Evolutionary conservation across 768 basidiomycete species (phyloP).

Genomic region (Pleurotus ostreatus): DNA sequence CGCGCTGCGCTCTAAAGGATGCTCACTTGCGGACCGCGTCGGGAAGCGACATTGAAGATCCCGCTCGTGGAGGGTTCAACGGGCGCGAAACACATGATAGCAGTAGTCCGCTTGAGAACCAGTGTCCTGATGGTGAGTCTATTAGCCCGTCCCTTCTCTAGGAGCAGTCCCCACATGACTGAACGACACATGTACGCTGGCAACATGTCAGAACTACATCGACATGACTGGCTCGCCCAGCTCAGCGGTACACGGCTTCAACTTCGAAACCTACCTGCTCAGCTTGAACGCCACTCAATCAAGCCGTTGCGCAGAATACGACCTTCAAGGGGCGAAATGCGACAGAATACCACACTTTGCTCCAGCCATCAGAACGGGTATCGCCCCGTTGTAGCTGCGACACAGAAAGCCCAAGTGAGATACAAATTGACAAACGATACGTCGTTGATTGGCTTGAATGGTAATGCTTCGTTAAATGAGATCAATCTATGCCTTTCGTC

Average conservation of each 20-base stretch:
- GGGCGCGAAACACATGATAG: no score
- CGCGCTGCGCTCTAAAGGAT: no score
- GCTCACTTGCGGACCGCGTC: no score
- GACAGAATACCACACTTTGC: slow-evolving; percentile 11
- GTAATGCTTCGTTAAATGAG: slow-evolving; percentile 11
- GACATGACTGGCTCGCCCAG: slow-evolving; percentile 11
- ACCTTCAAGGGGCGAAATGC: slow-evolving; percentile 17
- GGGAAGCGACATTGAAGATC: no score
- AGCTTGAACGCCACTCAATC: slow-evolving; percentile 12
- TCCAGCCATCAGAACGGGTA: slow-evolving; percentile 15
- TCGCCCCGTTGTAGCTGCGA: slow-evolving; percentile 10
- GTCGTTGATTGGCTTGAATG: slow-evolving; percentile 14
- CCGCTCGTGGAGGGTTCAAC: no score
- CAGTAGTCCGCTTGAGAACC: slow-evolving; percentile 1
- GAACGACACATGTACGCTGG: neutral
- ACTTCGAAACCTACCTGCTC: slow-evolving; percentile 14
- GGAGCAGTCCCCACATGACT: neutral
- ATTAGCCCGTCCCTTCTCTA: neutral
- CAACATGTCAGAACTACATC: slow-evolving; percentile 11
- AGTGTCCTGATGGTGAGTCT: slow-evolving; percentile 10
- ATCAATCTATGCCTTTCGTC: slow-evolving; percentile 11
- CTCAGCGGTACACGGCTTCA: slow-evolving; percentile 12
- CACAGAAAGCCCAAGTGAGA: slow-evolving; percentile 14
- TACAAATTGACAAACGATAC: slow-evolving; percentile 13
- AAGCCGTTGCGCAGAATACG: slow-evolving; percentile 11